Evolutionary conservation across 2,329 filamentous ascomycete genomes (phyloP).

Genomic region (Trichophyton mentagrophytes): DNA sequence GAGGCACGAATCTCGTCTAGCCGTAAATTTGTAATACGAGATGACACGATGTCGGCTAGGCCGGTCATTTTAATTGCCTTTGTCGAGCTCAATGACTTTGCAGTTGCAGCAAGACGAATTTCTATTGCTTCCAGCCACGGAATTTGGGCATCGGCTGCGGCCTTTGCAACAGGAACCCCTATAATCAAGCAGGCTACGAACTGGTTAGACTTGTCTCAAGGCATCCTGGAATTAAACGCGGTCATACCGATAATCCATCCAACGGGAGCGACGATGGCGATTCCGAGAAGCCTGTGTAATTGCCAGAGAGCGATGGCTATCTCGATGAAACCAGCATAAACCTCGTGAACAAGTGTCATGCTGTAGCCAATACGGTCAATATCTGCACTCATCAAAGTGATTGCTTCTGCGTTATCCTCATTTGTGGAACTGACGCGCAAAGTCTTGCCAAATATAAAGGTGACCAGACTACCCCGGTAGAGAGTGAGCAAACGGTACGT

Average conservation of each 20-base stretch:
- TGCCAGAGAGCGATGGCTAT: conserved; percentile 4
- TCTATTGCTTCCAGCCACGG: conserved; percentile 2
- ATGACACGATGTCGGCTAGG: background rate
- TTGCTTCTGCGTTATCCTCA: conserved; percentile 1
- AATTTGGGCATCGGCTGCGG: background rate
- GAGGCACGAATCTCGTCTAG: background rate
- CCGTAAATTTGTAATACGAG: background rate
- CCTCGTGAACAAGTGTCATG: conserved; percentile 15
- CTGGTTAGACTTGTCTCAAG: background rate
- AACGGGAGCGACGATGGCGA: background rate
- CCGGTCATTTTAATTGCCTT: conserved; percentile 1
- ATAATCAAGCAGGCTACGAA: background rate
- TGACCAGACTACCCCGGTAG: background rate
- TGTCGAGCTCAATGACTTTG: background rate
- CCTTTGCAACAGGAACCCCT: background rate
- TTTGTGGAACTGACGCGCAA: background rate
- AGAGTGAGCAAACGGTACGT: conserved; percentile 1
- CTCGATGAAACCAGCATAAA: conserved; percentile 15
- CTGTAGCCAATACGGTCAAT: conserved; percentile 15
- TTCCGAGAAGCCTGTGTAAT: background rate
- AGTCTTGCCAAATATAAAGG: conserved; percentile 2
- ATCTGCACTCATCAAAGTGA: conserved; percentile 20
- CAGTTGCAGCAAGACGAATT: background rate
- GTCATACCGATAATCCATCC: background rate
- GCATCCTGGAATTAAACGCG: background rate